A percentile compares a stretch with the other conserved stretches of the same genome.
Evolutionary conservation across 805 yeast species (phyloP).

Genomic region (Candida golubevii): DNA sequence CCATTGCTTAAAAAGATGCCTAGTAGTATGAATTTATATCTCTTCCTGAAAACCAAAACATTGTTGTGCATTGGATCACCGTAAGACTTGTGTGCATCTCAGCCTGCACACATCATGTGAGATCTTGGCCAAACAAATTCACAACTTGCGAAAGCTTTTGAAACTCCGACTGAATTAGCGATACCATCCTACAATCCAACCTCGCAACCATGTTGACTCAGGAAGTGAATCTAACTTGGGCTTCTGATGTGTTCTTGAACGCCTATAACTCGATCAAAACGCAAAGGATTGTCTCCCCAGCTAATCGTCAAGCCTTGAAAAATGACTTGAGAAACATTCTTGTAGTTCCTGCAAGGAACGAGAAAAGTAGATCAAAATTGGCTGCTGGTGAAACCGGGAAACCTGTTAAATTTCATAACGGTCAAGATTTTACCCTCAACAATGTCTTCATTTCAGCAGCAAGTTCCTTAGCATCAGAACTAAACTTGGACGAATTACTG

Average conservation of each 20-base stretch:
- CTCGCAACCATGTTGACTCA: conserved; percentile 1
- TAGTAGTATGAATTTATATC: neutral
- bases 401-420: conserved; percentile 46
- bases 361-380: conserved; percentile 16
- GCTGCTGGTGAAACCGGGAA: conserved; percentile 12
- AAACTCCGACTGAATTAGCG: too few relatives aligned
- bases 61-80: neutral
- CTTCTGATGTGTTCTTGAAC: conserved; percentile 11
- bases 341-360: conserved; percentile 31
- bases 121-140: conserved; percentile 4
- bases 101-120: conserved; percentile 1
- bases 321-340: conserved; percentile 32
- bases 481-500: conserved; percentile 63
- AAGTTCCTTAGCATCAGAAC: conserved; percentile 49
- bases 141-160: neutral
- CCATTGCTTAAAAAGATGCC: neutral
- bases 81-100: neutral
- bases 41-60: neutral
- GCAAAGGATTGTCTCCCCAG: conserved; percentile 4
- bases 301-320: conserved; percentile 11
- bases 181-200: neutral
- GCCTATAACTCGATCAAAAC: conserved; percentile 15
- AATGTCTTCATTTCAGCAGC: conserved; percentile 60
- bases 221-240: conserved; percentile 10
- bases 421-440: conserved; percentile 58